Evolutionary conservation across 2,329 filamentous ascomycete genomes (phyloP).

Genomic region (Beauveria sp.): DNA sequence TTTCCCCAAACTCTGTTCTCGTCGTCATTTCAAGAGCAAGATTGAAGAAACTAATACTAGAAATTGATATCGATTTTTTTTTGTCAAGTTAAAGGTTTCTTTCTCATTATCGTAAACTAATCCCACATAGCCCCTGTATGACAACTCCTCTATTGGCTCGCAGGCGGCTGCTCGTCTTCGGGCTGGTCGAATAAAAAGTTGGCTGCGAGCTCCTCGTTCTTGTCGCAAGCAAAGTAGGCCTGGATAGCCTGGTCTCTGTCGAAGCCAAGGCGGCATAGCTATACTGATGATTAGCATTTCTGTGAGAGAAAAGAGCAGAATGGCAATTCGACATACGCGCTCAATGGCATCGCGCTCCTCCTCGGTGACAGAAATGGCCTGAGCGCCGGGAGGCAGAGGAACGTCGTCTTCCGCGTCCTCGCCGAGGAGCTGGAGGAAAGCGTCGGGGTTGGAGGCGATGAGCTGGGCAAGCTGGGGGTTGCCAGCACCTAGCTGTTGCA

Average conservation of each 20-base stretch:
- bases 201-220: slow-evolving; percentile 96
- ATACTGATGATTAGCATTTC: not conserved
- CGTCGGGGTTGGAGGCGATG: slow-evolving; percentile 85
- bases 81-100: not conserved
- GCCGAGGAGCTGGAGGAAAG: slow-evolving; percentile 83
- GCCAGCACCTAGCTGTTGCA: slow-evolving; percentile 89
- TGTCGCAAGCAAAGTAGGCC: slow-evolving; percentile 98
- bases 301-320: not conserved
- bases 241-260: slow-evolving; percentile 90
- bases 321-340: slow-evolving; percentile 47
- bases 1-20: not conserved
- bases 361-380: slow-evolving; percentile 85
- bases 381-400: slow-evolving; percentile 77
- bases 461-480: slow-evolving; percentile 92
- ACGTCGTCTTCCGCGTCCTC: slow-evolving; percentile 83
- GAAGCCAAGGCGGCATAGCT: slow-evolving; percentile 91
- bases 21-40: not conserved
- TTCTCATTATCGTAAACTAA: slow-evolving; percentile 12
- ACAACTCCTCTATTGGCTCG: slow-evolving; percentile 28
- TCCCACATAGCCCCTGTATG: not conserved
- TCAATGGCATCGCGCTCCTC: slow-evolving; percentile 97
- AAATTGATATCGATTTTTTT: not conserved
- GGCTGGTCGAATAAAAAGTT: slow-evolving; percentile 98
- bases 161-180: slow-evolving; percentile 63
- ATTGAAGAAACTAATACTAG: not conserved